phyloP scores from a whole-genome alignment of 1,284 basidiomycete species.

The Exobasidium rhododendri region DNA sequence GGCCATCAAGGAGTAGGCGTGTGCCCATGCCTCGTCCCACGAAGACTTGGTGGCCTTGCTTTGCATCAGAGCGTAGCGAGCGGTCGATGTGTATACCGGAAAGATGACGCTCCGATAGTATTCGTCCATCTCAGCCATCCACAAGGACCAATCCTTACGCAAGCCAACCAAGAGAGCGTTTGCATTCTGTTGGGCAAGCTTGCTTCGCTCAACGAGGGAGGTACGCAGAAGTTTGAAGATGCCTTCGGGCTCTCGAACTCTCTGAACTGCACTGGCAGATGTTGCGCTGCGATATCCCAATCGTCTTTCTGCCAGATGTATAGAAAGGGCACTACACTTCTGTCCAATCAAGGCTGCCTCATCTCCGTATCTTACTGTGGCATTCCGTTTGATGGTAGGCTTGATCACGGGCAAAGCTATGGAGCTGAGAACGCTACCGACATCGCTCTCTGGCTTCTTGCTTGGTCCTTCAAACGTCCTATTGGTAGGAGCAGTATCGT shows the following conservation, averaged over 20 bases:
- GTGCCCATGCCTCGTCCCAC: background rate
- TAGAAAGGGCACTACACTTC: background rate
- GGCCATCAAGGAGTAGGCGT: background rate
- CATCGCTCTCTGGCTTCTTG: background rate
- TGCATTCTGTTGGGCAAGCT: background rate
- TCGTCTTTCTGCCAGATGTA: background rate
- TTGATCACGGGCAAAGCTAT: background rate
- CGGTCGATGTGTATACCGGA: background rate
- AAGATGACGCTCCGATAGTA: background rate
- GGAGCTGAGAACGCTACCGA: background rate
- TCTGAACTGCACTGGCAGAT: too few relatives aligned
- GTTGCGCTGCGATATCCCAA: background rate
- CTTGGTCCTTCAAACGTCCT: background rate
- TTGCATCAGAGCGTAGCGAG: background rate
- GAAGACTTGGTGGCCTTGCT: background rate
- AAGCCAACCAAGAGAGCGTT: background rate
- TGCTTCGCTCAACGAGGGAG: background rate
- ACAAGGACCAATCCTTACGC: background rate
- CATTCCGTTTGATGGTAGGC: background rate
- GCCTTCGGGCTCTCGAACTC: too few relatives aligned
- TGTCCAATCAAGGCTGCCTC: background rate
- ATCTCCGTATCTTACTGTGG: too few relatives aligned
- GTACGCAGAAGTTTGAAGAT: too few relatives aligned
- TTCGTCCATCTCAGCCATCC: background rate
- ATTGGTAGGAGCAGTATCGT: too few relatives aligned